These are phyloP conservation scores for Ophiocordyceps camponoti-floridani DNA, from an alignment of 2,329 filamentous ascomycete species.

Conservation along the genomic window DNA sequence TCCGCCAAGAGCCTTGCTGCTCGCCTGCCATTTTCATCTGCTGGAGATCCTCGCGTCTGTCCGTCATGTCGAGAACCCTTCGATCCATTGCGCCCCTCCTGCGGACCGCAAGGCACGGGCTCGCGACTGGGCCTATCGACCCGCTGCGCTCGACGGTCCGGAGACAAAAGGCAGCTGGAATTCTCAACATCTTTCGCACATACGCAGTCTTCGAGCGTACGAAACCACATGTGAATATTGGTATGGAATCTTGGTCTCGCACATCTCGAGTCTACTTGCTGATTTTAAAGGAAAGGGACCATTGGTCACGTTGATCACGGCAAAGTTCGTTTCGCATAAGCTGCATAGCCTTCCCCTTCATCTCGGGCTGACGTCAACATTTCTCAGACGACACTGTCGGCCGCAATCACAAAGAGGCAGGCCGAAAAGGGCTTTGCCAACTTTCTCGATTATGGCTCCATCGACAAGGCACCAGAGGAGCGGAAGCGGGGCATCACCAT, in stretches of 20 bases:
- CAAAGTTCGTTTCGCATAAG: slow-evolving; percentile 45
- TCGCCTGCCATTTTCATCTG: slow-evolving; percentile 7
- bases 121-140: slow-evolving; percentile 52
- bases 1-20: background rate
- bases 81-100: slow-evolving; percentile 63
- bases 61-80: slow-evolving; percentile 64
- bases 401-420: slow-evolving; percentile 97
- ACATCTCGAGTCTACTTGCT: background rate
- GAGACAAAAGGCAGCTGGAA: slow-evolving; percentile 41
- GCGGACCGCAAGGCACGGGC: slow-evolving; percentile 61
- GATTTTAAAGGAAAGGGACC: slow-evolving; percentile 39
- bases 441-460: slow-evolving; percentile 94
- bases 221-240: slow-evolving; percentile 98
- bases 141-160: slow-evolving; percentile 57
- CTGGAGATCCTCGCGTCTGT: slow-evolving; percentile 9
- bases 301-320: slow-evolving; percentile 99
- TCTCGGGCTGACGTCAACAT: slow-evolving; percentile 3
- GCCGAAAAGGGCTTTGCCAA: slow-evolving; percentile 82
- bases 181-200: slow-evolving; percentile 46
- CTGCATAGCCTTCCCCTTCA: background rate
- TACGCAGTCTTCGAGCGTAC: slow-evolving; percentile 65
- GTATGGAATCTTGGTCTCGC: slow-evolving; percentile 28
- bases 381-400: slow-evolving; percentile 84
- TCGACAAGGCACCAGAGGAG: slow-evolving; percentile 98
- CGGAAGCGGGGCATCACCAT: slow-evolving; percentile 99